Base-by-base conservation (phyloP, 1,139 yeast genomes). In the Nematodospora anomalae region DNA sequence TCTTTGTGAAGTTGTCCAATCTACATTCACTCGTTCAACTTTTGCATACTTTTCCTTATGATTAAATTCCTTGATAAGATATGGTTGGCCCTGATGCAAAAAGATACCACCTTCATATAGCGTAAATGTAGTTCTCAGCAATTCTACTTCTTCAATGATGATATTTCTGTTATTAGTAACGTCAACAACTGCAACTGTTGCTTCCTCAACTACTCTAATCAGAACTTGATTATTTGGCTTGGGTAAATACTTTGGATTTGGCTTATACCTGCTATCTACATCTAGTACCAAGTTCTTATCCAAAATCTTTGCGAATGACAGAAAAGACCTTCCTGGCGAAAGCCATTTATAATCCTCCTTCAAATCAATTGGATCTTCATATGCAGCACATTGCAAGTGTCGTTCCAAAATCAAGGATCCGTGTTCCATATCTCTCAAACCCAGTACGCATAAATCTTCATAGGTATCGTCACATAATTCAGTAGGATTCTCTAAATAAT, bases 51-150 rank as follows among this genome's bases (percentile, higher is more conserved):
- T 73, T 10, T 78, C 83, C 22, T 85, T 86, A 0, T 84, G 69
- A 48, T 89, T 84, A 51, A 92, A 84, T 48, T 89, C 95, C 38
- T 83, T 77, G 0, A 94, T 90, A 25, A 94, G 57, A 53, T 89
- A 90, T 0, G 97, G 88, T 42, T 78, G 72, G 3, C 99, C 99
- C 58, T 92, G 97, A 53, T 92, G 97, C 33, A 92, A 74, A 49
- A 86, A 89, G 1, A 92, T 89, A 0, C 95, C 98, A 1, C 98
- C 99, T 57, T 92, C 97, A 56, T 94, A 94, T 1, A 92, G 57
- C 0, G 97, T 88, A 55, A 92, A 92, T 35, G 90, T 82, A 0
- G 95, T 87, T 49, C 98, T 72, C 33, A 87, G 82, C 2, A 85
- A 85, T 54, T 92, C 98, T n/a, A 92, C 77, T 49, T 84, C 92